A percentile compares a stretch with the other conserved stretches of the same genome.
Evolutionary conservation across 306 rosid genomes (phyloP).

Genomic region (Styphnolobium japonicum): DNA sequence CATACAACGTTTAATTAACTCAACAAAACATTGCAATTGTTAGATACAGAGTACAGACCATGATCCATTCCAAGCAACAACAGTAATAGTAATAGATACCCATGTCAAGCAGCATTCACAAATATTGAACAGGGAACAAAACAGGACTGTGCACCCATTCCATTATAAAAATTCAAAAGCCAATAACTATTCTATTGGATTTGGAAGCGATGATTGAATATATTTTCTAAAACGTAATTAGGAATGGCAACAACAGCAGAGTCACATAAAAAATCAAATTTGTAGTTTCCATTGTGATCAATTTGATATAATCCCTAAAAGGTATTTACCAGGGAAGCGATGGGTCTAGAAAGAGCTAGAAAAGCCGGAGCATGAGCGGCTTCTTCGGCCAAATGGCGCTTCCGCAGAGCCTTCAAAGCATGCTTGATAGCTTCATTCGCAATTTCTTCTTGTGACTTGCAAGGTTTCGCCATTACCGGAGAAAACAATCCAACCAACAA

Average conservation of each 20-base stretch:
- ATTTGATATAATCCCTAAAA: conserved; percentile 13
- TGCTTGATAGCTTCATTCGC: conserved; percentile 69
- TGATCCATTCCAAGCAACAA: not conserved
- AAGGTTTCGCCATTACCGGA: conserved; percentile 15
- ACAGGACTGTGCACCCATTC: not conserved
- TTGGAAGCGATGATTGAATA: not conserved
- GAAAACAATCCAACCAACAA: conserved; percentile 6
- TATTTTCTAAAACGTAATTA: not conserved
- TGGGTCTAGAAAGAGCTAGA: conserved; percentile 71
- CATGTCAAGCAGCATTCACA: not conserved
- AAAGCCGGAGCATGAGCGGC: conserved; percentile 92
- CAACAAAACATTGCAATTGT: conserved; percentile 4
- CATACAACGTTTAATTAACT: conserved; percentile 12
- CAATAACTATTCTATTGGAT: not conserved
- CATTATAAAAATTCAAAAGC: no score
- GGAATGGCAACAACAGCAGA: not conserved
- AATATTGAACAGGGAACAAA: not conserved
- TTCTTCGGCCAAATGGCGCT: conserved; percentile 93
- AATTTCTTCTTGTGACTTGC: conserved; percentile 57
- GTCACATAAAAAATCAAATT: not conserved
- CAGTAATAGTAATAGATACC: not conserved
- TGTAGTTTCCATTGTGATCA: not conserved
- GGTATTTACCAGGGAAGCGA: conserved; percentile 51
- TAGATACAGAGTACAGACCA: not conserved
- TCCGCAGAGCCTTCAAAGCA: conserved; percentile 76